Evolutionary conservation across 164 flowering plant species (phyloP), one percentile per base, ranked within the genome.

Genomic region (Magnolia kwangsiensis): DNA sequence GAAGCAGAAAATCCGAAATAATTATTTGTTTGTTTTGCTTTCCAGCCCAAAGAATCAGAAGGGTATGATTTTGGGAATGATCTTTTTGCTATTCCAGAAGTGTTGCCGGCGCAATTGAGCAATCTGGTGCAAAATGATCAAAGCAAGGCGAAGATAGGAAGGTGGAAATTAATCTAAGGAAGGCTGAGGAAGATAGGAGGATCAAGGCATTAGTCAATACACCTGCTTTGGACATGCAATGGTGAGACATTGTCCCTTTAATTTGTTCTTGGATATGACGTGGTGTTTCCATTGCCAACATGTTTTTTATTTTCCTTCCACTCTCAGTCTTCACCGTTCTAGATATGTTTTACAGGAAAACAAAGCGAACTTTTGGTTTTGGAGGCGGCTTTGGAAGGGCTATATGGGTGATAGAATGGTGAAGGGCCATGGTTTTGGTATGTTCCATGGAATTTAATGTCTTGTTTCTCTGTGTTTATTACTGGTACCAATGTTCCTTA

Each of bases 21-120:
- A 13, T 24, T 11, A 37, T 68, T 14, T 68, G 4, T 27, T 68
- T 55, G 72, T 3, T 72, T 74, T 58, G 14, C 3, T 69, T 78
- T 78, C 78, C 78, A 94, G 98, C 83, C 85, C 51, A 95, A 90
- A 64, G 97, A 92, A 58, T 74, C 86, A 7, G 97, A 92, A 51
- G 92, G 93, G 90, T 95, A 94, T 86, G 97, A 92, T 71, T 93
- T 94, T 88, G 98, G 96, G 31, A 88, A 86, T 85, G 98, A 96
- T 81, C 81, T 96, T 23, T 94, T 94, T 84, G 88, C 92, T 14
- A 89, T 89, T 79, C 96, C 98, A 63, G 96, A 92, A 76, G 84
- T 76, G 9, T 45, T 78, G 21, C 91, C 90, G 51, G 86, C 79
- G 50, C 92, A 84, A 65, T 76, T 85, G 9, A 86, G 80, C 70